These are phyloP conservation scores for Penicillium lividum DNA, from an alignment of 495 filamentous ascomycete genomes.

Conservation along the genomic window DNA sequence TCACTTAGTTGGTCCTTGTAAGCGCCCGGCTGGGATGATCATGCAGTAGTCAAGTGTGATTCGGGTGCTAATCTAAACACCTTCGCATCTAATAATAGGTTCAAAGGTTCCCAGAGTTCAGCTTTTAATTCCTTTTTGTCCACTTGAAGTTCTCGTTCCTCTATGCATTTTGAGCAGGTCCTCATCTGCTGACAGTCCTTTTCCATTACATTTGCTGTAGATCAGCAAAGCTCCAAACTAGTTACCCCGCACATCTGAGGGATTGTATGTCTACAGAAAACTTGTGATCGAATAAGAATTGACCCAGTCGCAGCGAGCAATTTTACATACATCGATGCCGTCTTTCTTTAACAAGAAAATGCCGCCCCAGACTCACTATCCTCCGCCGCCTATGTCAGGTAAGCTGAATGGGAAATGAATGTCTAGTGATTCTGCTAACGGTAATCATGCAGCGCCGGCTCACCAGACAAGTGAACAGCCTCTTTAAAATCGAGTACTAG, in stretches of 20 bases:
- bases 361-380: constrained; percentile 15
- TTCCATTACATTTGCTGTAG: background rate
- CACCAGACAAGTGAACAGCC: constrained; percentile 25
- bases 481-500: background rate
- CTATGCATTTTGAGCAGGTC: background rate
- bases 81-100: constrained; percentile 21
- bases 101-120: constrained; percentile 9
- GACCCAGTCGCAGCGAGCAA: background rate
- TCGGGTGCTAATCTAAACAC: constrained; percentile 10
- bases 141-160: background rate
- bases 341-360: background rate
- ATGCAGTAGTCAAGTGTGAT: constrained; percentile 29
- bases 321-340: background rate
- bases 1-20: constrained; percentile 12
- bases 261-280: background rate
- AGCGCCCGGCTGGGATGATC: constrained; percentile 26
- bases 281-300: background rate
- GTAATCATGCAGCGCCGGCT: constrained; percentile 20
- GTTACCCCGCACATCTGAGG: background rate
- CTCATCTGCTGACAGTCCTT: background rate
- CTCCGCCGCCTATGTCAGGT: constrained; percentile 27
- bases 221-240: background rate
- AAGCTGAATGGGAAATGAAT: background rate
- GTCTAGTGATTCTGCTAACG: background rate
- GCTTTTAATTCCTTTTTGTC: background rate